These are phyloP conservation scores for Iris macrosiphon DNA, from an alignment of 106 monocot species.

Conservation along the genomic window DNA sequence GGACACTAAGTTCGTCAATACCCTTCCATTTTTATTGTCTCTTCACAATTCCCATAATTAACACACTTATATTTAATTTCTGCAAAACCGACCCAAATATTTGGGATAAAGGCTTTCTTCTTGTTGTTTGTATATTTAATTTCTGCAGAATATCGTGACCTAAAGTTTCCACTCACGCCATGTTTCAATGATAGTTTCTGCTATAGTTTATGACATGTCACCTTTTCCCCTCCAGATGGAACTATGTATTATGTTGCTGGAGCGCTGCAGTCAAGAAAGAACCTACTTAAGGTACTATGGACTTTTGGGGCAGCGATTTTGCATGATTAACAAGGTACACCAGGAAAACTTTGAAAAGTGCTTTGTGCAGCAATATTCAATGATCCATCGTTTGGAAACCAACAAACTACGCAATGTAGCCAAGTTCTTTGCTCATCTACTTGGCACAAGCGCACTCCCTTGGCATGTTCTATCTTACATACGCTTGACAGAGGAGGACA, in stretches of 20 bases:
- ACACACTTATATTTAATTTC: too few relatives aligned
- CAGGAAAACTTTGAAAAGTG: constrained; percentile 72
- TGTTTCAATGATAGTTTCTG: too few relatives aligned
- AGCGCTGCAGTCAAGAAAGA: constrained; percentile 77
- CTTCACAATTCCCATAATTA: too few relatives aligned
- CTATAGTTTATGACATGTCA: too few relatives aligned
- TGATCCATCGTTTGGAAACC: constrained; percentile 73
- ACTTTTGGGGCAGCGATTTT: constrained; percentile 62
- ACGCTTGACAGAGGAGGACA: constrained; percentile 78
- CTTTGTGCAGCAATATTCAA: constrained; percentile 76
- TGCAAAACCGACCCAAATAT: too few relatives aligned
- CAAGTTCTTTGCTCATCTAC: constrained; percentile 33
- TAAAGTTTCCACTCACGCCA: too few relatives aligned
- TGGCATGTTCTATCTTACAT: constrained; percentile 84
- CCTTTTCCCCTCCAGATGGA: constrained; percentile 48
- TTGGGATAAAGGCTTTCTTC: too few relatives aligned
- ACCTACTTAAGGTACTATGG: constrained; percentile 73
- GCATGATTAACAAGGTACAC: constrained; percentile 68
- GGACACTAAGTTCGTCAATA: too few relatives aligned
- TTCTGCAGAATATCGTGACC: too few relatives aligned
- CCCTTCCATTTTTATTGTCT: too few relatives aligned
- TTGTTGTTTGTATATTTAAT: too few relatives aligned
- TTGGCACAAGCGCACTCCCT: constrained; percentile 38
- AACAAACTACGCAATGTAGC: constrained; percentile 57
- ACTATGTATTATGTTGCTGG: constrained; percentile 65